Percentiles rank a stretch among this genome's conserved stretches.
These are phyloP conservation scores for Homolaphlyctis polyrhiza DNA, from an alignment of 371 early-diverging fungal species.

Conservation along the genomic window DNA sequence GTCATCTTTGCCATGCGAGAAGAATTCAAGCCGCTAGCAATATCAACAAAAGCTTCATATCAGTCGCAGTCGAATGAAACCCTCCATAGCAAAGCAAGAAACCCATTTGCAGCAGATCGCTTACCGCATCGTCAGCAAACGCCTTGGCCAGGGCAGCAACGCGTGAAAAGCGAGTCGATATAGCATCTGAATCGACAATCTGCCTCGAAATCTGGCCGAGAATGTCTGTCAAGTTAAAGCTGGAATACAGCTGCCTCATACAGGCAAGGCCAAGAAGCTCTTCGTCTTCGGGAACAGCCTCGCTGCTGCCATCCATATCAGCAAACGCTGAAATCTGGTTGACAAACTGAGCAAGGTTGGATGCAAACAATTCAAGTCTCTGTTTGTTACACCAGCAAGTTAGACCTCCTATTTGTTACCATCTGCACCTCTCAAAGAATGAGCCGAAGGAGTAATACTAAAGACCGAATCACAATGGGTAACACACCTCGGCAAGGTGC, in stretches of 20 bases:
- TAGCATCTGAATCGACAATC: background rate
- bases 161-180: background rate
- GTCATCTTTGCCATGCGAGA: too few species aligned
- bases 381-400: too few species aligned
- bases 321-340: conserved; percentile 27
- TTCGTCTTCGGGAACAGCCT: conserved; percentile 26
- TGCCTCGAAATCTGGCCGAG: background rate
- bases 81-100: too few species aligned
- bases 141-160: background rate
- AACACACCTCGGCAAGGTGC: background rate
- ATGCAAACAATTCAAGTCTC: background rate
- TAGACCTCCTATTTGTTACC: too few species aligned
- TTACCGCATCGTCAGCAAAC: background rate
- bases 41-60: too few species aligned
- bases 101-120: too few species aligned
- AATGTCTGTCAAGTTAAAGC: background rate
- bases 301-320: conserved; percentile 27
- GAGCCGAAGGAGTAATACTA: too few species aligned
- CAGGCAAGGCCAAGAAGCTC: conserved; percentile 19
- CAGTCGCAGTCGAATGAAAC: too few species aligned
- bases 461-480: too few species aligned
- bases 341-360: conserved; percentile 1
- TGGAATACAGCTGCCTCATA: conserved; percentile 15
- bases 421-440: too few species aligned
- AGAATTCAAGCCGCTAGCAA: too few species aligned